These are phyloP conservation scores for Radiomyces spectabilis DNA, from an alignment of 192 early-diverging fungal genomes.

Conservation along the genomic window DNA sequence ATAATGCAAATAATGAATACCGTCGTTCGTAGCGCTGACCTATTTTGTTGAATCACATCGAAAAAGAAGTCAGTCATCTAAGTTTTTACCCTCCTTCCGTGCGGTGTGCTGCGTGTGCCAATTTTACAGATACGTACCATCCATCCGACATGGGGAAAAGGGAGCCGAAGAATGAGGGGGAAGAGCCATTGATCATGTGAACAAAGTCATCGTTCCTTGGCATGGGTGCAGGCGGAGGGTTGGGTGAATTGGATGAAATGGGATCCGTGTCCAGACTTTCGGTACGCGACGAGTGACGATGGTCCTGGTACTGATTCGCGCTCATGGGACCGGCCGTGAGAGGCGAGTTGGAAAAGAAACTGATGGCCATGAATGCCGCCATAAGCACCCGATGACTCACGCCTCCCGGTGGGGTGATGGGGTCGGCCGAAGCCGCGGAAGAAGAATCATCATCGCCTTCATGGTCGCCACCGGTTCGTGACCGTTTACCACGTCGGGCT, in stretches of 20 bases:
- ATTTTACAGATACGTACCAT: not conserved
- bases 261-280: too few relatives aligned
- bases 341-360: conserved; percentile 39
- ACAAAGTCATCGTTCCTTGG: too few relatives aligned
- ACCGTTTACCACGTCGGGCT: not conserved
- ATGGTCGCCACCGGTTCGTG: not conserved
- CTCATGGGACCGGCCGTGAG: conserved; percentile 13
- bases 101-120: too few relatives aligned
- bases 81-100: too few relatives aligned
- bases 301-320: conserved; percentile 14
- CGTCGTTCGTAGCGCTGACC: conserved; percentile 3
- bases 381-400: conserved; percentile 37
- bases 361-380: conserved; percentile 53
- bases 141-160: not conserved
- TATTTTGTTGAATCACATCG: too few relatives aligned
- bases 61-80: not conserved
- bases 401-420: too few relatives aligned
- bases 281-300: conserved; percentile 17
- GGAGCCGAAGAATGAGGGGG: not conserved
- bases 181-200: too few relatives aligned
- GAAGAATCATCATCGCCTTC: too few relatives aligned
- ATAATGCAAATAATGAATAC: conserved; percentile 4
- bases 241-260: too few relatives aligned
- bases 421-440: too few relatives aligned
- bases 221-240: too few relatives aligned